Evolutionary conservation across 2,329 filamentous ascomycete genomes (phyloP).

Genomic region (Phoma herbarum): DNA sequence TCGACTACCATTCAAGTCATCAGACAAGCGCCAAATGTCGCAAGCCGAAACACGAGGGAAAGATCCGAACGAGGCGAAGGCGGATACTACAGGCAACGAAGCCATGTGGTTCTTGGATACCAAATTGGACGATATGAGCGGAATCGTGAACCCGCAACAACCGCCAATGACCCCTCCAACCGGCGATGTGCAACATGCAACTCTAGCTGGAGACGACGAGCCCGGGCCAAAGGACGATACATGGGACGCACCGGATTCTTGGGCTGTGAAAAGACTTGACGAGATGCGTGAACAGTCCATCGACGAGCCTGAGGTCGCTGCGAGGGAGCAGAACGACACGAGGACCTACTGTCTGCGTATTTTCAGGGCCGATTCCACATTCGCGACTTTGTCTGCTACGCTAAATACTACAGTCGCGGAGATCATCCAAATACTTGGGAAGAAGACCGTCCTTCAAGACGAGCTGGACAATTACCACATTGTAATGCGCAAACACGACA

Average conservation of each 20-base stretch:
- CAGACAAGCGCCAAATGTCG: constrained; percentile 41
- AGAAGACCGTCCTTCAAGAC: constrained; percentile 92
- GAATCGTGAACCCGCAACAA: constrained; percentile 74
- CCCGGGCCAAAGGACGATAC: constrained; percentile 45
- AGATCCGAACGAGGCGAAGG: constrained; percentile 54
- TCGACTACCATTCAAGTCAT: constrained; percentile 63
- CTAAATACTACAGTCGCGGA: constrained; percentile 87
- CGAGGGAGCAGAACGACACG: constrained; percentile 76
- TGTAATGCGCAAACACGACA: constrained; percentile 90
- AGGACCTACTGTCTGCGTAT: constrained; percentile 91
- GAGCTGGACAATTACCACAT: constrained; percentile 95
- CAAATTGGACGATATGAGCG: constrained; percentile 89
- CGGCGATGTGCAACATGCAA: constrained; percentile 52
- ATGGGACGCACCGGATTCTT: constrained; percentile 96
- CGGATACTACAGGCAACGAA: constrained; percentile 59
- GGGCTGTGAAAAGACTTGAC: constrained; percentile 81
- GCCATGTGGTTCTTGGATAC: constrained; percentile 83
- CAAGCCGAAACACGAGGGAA: constrained; percentile 50
- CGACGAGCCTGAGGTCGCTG: constrained; percentile 73
- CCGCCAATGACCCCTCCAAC: constrained; percentile 74
- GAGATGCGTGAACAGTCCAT: constrained; percentile 69
- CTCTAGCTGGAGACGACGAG: constrained; percentile 53
- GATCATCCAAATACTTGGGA: constrained; percentile 87
- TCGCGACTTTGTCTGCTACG: constrained; percentile 86
- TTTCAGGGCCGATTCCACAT: constrained; percentile 92